These are phyloP conservation scores for Patellaria atrata DNA, from an alignment of 495 filamentous ascomycete species.

Conservation along the genomic window DNA sequence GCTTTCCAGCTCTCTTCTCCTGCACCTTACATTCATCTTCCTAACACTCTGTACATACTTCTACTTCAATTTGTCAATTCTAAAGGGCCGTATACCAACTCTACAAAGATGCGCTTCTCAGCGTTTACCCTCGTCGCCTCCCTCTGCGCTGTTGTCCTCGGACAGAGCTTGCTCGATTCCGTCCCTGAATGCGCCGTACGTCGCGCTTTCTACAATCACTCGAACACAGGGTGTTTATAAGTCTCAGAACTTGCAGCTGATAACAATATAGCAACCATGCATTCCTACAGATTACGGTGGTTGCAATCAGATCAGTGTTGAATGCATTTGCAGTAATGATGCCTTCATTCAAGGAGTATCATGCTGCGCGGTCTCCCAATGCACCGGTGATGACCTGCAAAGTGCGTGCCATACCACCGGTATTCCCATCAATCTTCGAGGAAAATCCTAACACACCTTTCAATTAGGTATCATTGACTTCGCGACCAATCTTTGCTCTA, in stretches of 20 bases:
- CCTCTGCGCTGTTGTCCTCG: slow-evolving; percentile 10
- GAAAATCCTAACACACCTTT: neutral
- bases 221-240: no score
- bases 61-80: no score
- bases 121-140: slow-evolving; percentile 7
- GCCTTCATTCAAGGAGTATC: slow-evolving; percentile 46
- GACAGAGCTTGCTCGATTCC: slow-evolving; percentile 10
- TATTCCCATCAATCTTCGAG: neutral
- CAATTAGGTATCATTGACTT: slow-evolving; percentile 35
- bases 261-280: slow-evolving; percentile 20
- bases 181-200: slow-evolving; percentile 15
- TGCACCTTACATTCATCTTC: no score
- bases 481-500: slow-evolving; percentile 35
- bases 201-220: neutral
- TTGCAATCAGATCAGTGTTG: slow-evolving; percentile 41
- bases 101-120: slow-evolving; percentile 18
- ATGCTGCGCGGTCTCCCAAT: slow-evolving; percentile 49
- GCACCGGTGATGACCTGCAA: slow-evolving; percentile 39
- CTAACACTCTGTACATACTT: no score
- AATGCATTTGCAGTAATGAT: slow-evolving; percentile 52
- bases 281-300: slow-evolving; percentile 30
- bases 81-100: no score
- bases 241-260: no score
- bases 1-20: no score
- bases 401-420: slow-evolving; percentile 27